Evolutionary conservation across 805 yeast genomes (phyloP).

Genomic region (Kodamaea jinghongensis): DNA sequence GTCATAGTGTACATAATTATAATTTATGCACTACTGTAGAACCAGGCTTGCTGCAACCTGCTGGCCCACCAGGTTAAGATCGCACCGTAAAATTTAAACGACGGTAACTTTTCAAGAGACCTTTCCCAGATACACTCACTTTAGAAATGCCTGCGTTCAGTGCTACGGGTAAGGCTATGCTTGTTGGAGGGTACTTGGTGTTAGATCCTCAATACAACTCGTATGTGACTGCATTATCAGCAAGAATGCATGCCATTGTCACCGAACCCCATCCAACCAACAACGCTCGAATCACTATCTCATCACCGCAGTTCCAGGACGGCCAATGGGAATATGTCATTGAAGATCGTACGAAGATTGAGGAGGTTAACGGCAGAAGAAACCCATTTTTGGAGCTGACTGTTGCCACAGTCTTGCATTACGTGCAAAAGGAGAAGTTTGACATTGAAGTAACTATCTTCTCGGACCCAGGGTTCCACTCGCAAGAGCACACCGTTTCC

Average conservation of each 20-base stretch:
- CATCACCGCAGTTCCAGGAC: slow-evolving; percentile 72
- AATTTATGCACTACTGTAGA: too few relatives aligned
- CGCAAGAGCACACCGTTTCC: slow-evolving; percentile 51
- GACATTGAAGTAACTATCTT: slow-evolving; percentile 56
- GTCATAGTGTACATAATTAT: too few relatives aligned
- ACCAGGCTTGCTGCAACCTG: too few relatives aligned
- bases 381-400: slow-evolving; percentile 80
- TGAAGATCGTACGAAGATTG: slow-evolving; percentile 13
- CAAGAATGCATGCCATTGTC: slow-evolving; percentile 82
- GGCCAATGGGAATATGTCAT: slow-evolving; percentile 67
- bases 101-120: too few relatives aligned
- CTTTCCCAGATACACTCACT: too few relatives aligned
- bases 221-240: slow-evolving; percentile 81
- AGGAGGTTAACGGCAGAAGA: slow-evolving; percentile 29
- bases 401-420: slow-evolving; percentile 53
- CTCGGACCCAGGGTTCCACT: slow-evolving; percentile 89
- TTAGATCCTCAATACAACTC: slow-evolving; percentile 73
- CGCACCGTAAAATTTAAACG: too few relatives aligned
- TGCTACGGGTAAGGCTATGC: slow-evolving; percentile 92
- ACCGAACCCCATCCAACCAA: slow-evolving; percentile 9
- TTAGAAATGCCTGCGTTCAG: slow-evolving; percentile 54
- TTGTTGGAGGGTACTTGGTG: slow-evolving; percentile 95
- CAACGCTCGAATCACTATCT: slow-evolving; percentile 37
- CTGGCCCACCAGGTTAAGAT: too few relatives aligned
- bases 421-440: slow-evolving; percentile 34